Base-by-base conservation (phyloP, 1,139 yeast genomes). In the Lodderomyces theae region DNA sequence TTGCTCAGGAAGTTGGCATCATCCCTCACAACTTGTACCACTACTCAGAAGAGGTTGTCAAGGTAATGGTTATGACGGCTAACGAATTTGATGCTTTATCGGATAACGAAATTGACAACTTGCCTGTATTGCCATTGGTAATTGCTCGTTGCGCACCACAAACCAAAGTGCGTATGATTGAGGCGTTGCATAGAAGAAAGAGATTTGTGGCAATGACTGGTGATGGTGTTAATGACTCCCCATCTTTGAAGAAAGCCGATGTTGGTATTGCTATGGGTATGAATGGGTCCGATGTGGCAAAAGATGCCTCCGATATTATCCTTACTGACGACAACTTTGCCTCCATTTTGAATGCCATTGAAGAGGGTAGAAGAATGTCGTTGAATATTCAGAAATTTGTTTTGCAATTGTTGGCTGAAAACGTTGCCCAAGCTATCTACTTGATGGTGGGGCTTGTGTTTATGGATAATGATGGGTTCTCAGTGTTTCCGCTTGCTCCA, bases 91-190 rank as follows among this genome's bases (percentile, higher is more conserved):
- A 86, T 60, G 66, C 72, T 3, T 68, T 86, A 42, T 47, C 72
- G 9, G 87, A 83, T 43, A 78, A 69, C 0, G 75, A 84, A 53
- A 77, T 86, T 51, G 95, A 86, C 54, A 54, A 58, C 2, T 69
- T 86, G 25, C 90, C 90, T 1, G 82, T 81, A 6, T 66, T 86
- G 43, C 94, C 94, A 1, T 69, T 85, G 43, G 95, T 86, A 25
- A 80, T 86, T 64, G 94, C 94, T 5, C 73, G 95, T 49, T 86
- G 94, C 65, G 87, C 94, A 9, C 95, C 95, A 3, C 86, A 82
- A 57, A 85, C 94, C 25, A 86, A 86, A 57, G 94, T 85, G 18
- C 74, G 89, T 50, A 82, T 86, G 86, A 84, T 86, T 54, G 90
- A 85, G 28, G 92, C 94, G 1, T 69, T 86, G 35, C 94, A 85